phyloP scores from a whole-genome alignment of 177 flowering plant genomes.

The Vitis hybrid region DNA sequence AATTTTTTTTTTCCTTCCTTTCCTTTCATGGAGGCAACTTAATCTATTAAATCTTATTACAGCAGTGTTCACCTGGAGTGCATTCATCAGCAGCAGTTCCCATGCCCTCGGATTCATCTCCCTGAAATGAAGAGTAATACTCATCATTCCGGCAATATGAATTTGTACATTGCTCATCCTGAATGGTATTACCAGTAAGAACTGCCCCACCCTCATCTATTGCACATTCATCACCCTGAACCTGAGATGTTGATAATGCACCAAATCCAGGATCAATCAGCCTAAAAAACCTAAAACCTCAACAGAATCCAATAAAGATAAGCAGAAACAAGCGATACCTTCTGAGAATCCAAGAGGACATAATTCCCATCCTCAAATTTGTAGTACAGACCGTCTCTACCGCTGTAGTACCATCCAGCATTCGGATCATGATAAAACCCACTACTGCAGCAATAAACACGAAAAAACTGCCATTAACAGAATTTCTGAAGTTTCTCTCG shows the following conservation, averaged over 20 bases:
- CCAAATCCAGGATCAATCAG: neutral
- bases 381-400: conserved; percentile 78
- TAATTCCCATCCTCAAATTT: conserved; percentile 80
- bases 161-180: neutral
- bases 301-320: neutral
- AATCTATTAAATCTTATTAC: neutral
- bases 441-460: conserved; percentile 47
- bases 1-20: too few species aligned
- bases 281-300: neutral
- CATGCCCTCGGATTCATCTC: conserved; percentile 15
- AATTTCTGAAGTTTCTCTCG: neutral
- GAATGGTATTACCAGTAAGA: neutral
- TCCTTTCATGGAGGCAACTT: too few species aligned
- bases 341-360: conserved; percentile 51
- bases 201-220: neutral
- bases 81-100: conserved; percentile 20
- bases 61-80: conserved; percentile 18
- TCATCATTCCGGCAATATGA: neutral
- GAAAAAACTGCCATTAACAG: neutral
- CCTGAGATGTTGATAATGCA: neutral
- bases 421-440: conserved; percentile 91
- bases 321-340: conserved; percentile 28
- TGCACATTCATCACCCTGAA: conserved; percentile 18
- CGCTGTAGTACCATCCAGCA: conserved; percentile 88
- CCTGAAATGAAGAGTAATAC: conserved; percentile 15